These are phyloP conservation scores for Hyaloperonospora arabidopsidis DNA, from an alignment of 352 stramenopile genomes.

Conservation along the genomic window DNA sequence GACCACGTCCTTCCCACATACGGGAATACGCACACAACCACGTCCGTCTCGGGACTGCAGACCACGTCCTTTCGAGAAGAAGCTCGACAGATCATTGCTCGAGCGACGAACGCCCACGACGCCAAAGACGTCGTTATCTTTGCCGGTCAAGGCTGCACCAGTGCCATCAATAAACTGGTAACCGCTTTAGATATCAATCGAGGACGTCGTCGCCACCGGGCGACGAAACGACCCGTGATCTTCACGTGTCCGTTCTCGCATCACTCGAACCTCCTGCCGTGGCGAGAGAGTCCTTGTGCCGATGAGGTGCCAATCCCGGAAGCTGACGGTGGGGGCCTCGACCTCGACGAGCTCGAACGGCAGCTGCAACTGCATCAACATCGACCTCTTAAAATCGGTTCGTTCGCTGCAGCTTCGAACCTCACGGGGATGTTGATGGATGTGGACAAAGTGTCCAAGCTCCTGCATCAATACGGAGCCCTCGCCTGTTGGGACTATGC, in stretches of 20 bases:
- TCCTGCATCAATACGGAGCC: slow-evolving; percentile 88
- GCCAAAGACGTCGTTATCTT: slow-evolving; percentile 94
- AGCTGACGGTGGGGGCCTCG: slow-evolving; percentile 41
- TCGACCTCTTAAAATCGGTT: slow-evolving; percentile 71
- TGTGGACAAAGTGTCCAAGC: slow-evolving; percentile 77
- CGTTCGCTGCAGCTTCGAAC: slow-evolving; percentile 92
- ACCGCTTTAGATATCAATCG: slow-evolving; percentile 47
- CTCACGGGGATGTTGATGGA: slow-evolving; percentile 91
- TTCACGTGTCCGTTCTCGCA: slow-evolving; percentile 93
- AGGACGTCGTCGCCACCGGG: slow-evolving; percentile 19
- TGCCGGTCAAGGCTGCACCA: slow-evolving; percentile 76
- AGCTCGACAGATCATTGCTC: slow-evolving; percentile 86
- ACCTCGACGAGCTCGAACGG: slow-evolving; percentile 44
- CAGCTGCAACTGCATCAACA: slow-evolving; percentile 45
- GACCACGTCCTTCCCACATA: slow-evolving; percentile 89
- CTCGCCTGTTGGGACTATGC: slow-evolving; percentile 95
- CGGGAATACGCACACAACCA: slow-evolving; percentile 94
- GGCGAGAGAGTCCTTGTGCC: slow-evolving; percentile 84
- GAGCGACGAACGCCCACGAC: slow-evolving; percentile 78
- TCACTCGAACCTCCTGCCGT: slow-evolving; percentile 96
- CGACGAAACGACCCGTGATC: slow-evolving; percentile 62
- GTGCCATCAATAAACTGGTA: slow-evolving; percentile 84
- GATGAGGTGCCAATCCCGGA: slow-evolving; percentile 79
- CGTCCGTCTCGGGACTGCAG: slow-evolving; percentile 54
- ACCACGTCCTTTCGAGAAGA: slow-evolving; percentile 92